Evolutionary conservation across 148 eudicot species (phyloP), one percentile per base, ranked within the genome.

Genomic region (Nyssa sinensis): DNA sequence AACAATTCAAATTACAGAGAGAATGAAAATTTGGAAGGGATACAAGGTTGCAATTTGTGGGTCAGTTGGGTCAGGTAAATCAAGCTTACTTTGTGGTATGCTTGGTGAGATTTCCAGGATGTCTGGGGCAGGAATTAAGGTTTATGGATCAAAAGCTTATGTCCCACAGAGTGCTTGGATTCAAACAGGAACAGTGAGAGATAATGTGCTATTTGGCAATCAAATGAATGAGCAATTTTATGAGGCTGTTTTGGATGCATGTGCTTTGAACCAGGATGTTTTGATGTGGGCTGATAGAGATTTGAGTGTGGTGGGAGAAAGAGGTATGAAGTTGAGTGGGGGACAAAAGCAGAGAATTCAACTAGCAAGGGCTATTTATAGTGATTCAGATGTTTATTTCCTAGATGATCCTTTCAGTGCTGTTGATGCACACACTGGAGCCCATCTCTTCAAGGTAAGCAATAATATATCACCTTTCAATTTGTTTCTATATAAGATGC

Each of bases 381-480:
- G 84, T 66, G 81, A 90, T 76, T 87, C 92, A 5, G 97, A 94
- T 82, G 87, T 92, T 23, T 94, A 90, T 81, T 81, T 94, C 74
- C 91, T 94, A 4, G 98, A 94, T 74, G 98, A 94, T 79, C 98
- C 98, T 24, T 94, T 94, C 64, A 94, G 97, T 64, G 95, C 97
- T 0, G 97, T 92, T 65, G 98, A 92, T 86, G 93, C 97, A 72
- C 98, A 90, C 78, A 94, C 98, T 27, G 88, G 93, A 53, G 91
- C 89, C 53, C 98, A 94, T 73, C 81, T 94, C 69, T 94, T 91
- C 83, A 90, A 87, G 90, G 98, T 60, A 84, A 80, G 84, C 58
- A 39, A 55, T 2, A 47, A 7, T 13, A 7, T 11, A 47, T 47
- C 32, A 63, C 3, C 41, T 57, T 51, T 76, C 70, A 30, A 33